Evolutionary conservation across 192 early-diverging fungal genomes (phyloP).

Genomic region (Helicostylum pulchrum): DNA sequence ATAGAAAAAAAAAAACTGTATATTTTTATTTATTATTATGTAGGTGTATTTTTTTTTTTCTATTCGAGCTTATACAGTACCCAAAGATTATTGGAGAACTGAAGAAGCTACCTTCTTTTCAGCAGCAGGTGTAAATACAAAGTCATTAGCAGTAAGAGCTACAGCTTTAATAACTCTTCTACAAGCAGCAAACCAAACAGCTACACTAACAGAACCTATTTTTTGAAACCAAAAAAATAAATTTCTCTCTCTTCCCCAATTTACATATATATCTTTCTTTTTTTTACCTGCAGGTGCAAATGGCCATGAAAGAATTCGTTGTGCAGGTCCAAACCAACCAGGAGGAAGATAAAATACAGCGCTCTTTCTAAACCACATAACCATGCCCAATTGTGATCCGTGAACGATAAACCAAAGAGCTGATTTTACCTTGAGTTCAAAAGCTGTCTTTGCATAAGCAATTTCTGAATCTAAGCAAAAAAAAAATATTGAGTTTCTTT

Average conservation of each 20-base stretch:
- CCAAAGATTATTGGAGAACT: no score
- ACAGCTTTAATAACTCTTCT: slow-evolving; percentile 53
- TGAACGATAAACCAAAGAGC: slow-evolving; percentile 61
- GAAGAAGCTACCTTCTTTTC: neutral
- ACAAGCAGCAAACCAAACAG: slow-evolving; percentile 76
- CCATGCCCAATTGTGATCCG: slow-evolving; percentile 59
- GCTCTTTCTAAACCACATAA: slow-evolving; percentile 61
- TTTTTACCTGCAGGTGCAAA: slow-evolving; percentile 64
- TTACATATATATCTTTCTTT: neutral
- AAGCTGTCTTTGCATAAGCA: slow-evolving; percentile 61
- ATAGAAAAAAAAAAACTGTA: no score
- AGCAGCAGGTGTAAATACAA: slow-evolving; percentile 22
- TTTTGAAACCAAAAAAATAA: slow-evolving; percentile 1
- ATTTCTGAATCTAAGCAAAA: slow-evolving; percentile 49
- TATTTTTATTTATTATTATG: no score
- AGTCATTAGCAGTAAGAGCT: slow-evolving; percentile 31
- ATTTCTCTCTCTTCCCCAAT: neutral
- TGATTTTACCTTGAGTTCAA: slow-evolving; percentile 77
- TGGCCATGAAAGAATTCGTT: slow-evolving; percentile 65
- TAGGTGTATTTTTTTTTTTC: no score
- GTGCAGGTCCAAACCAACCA: slow-evolving; percentile 76
- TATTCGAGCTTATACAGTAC: no score
- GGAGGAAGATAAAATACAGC: slow-evolving; percentile 76
- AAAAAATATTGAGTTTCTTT: neutral
- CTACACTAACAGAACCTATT: slow-evolving; percentile 70